Evolutionary conservation across 1,139 yeast genomes (phyloP).

Genomic region (Candida neerlandica): DNA sequence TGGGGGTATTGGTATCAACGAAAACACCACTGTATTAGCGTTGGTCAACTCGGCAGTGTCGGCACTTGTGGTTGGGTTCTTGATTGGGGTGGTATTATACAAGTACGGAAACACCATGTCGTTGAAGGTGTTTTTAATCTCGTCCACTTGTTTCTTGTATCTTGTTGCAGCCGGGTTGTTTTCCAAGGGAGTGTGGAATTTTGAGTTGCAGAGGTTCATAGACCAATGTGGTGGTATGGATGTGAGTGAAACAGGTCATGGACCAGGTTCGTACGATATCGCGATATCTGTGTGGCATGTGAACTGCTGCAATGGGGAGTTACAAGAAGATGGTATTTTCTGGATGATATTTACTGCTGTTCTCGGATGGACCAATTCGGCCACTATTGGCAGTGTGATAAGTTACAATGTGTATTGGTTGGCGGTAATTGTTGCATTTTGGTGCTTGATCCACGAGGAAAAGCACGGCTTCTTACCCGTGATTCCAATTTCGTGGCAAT

Average conservation of each 20-base stretch:
- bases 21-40: conserved; percentile 38
- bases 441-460: conserved; percentile 34
- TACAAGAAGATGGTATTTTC: conserved; percentile 46
- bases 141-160: conserved; percentile 46
- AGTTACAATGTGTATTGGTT: conserved; percentile 44
- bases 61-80: conserved; percentile 39
- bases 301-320: conserved; percentile 48
- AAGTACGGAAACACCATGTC: conserved; percentile 46
- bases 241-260: conserved; percentile 85
- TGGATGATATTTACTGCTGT: conserved; percentile 52
- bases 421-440: conserved; percentile 27
- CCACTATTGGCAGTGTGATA: conserved; percentile 48
- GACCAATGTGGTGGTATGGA: conserved; percentile 78
- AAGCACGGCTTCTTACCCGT: conserved; percentile 35
- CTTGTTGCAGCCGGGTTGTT: conserved; percentile 48
- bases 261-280: conserved; percentile 93
- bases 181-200: conserved; percentile 81
- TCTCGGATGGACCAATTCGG: conserved; percentile 53
- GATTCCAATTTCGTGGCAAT: conserved; percentile 59
- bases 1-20: conserved; percentile 46
- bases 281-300: conserved; percentile 66
- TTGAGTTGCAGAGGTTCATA: conserved; percentile 71
- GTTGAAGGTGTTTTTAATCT: conserved; percentile 42
- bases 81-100: conserved; percentile 40
- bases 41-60: conserved; percentile 41